Conservation (phyloP, 2,329 filamentous ascomycete genomes). For the Chlorencoelia australis region DNA sequence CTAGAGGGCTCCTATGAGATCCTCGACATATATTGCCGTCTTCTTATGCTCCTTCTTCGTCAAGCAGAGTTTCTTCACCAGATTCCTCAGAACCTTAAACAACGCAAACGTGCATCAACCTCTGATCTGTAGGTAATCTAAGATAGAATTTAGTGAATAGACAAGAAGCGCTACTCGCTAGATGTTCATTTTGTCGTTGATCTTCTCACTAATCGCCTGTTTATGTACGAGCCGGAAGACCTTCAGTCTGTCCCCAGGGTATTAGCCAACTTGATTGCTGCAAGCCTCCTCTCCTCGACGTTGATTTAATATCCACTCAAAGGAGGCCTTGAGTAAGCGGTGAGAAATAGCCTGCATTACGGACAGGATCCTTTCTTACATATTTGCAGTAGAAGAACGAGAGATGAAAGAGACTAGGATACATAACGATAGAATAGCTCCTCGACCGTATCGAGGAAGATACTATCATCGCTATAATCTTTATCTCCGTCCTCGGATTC, state of each 20-base stretch:
- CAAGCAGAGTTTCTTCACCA: constrained; percentile 18
- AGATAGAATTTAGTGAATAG: constrained; percentile 4
- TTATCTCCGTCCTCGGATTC: constrained; percentile 14
- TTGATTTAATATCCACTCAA: constrained; percentile 8
- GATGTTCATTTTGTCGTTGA: constrained; percentile 9
- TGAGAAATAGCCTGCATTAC: constrained; percentile 4
- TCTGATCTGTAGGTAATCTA: constrained; percentile 9
- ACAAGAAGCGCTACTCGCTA: constrained; percentile 10
- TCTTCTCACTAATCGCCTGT: constrained; percentile 10
- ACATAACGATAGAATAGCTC: constrained; percentile 9
- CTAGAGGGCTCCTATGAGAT: constrained; percentile 17
- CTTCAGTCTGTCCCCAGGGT: constrained; percentile 5
- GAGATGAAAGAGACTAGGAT: constrained; percentile 9
- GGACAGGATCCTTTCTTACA: constrained; percentile 5
- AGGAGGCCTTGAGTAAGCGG: constrained; percentile 7
- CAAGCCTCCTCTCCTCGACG: constrained; percentile 7
- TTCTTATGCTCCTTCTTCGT: constrained; percentile 17
- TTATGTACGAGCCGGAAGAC: constrained; percentile 2
- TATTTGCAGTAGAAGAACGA: constrained; percentile 10
- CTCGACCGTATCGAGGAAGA: constrained; percentile 13
- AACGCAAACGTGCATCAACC: constrained; percentile 7
- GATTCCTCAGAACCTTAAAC: constrained; percentile 17
- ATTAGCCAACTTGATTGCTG: constrained; percentile 2
- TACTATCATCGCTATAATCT: constrained; percentile 12
- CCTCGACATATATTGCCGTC: constrained; percentile 18